Evolutionary conservation across 202 grass and related monocot genomes (phyloP).

Genomic region (Carex sylvatica): DNA sequence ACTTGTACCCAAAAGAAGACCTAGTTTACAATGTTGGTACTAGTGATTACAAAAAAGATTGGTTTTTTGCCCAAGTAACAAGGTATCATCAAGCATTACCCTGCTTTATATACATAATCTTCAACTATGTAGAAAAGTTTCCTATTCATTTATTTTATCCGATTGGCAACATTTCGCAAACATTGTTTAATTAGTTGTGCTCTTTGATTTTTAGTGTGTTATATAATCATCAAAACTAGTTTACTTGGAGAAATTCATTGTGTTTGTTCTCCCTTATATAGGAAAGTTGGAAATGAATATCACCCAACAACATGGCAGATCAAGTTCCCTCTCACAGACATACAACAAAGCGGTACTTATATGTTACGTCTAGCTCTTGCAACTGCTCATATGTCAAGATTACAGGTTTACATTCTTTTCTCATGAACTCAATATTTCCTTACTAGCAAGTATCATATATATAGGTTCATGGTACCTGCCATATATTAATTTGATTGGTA

Average conservation of each 20-base stretch:
- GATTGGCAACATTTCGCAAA: too few species aligned
- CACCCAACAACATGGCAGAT: slow-evolving; percentile 45
- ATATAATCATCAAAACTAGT: too few species aligned
- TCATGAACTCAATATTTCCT: neutral
- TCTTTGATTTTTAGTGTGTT: too few species aligned
- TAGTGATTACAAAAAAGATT: slow-evolving; percentile 50
- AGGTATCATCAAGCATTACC: slow-evolving; percentile 30
- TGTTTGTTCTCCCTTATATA: slow-evolving; percentile 13
- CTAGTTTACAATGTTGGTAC: slow-evolving; percentile 40
- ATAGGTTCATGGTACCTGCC: too few species aligned
- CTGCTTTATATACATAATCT: too few species aligned
- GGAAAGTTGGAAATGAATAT: slow-evolving; percentile 20
- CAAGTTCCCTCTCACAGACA: slow-evolving; percentile 27
- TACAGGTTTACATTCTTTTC: slow-evolving; percentile 33
- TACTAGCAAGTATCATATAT: neutral
- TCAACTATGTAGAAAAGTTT: too few species aligned
- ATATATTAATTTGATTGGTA: too few species aligned
- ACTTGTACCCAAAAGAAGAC: slow-evolving; percentile 48
- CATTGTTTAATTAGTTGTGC: too few species aligned
- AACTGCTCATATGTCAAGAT: slow-evolving; percentile 28
- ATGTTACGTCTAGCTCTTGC: slow-evolving; percentile 44
- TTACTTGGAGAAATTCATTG: neutral
- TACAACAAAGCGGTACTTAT: slow-evolving; percentile 25
- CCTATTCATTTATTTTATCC: too few species aligned
- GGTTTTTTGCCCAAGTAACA: slow-evolving; percentile 64